Evolutionary conservation across 148 eudicot genomes (phyloP), one percentile per base, ranked within the genome.

Genomic region (Fagopyrum esculentum): DNA sequence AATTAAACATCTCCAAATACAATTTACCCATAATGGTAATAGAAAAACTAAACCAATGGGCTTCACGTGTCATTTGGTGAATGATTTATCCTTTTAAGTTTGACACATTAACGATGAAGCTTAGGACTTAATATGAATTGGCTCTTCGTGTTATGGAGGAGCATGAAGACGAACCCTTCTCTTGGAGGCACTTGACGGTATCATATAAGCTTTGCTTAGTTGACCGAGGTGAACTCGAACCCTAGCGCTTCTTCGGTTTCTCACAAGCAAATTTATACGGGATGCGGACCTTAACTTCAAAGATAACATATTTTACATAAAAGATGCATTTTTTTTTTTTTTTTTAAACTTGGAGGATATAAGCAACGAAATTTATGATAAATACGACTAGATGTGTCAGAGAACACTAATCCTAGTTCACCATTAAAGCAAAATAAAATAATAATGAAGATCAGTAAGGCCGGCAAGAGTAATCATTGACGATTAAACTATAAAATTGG

Each of bases 231-330:
- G 80, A 93, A 93, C 52, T 93, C 90, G 45, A 93, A 76, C 0
- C 98, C 96, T 80, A 93, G 26, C 26, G 75, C 12, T 93, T 93
- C 87, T 83, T 90, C 0, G 90, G 84, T 84, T 86, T 93, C 72
- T 93, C 84, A 86, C 89, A 89, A 30, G 98, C 81, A 80, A 93
- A 86, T 69, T 89, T 87, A 83, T 88, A 90, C 0, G 96, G 89
- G 52, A 87, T 83, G 54, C 98, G 10, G 88, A 93, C 91, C 98
- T 93, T 22, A 77, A 80, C 80, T 71, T 30, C 35, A 64, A 40
- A 64, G 13, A 30, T 12, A 45, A 35, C 2, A 30, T 22, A 22
- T 22, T 35, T 35, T 35, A 35, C 40, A 35, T 35, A 2, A 1
- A 35, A 35, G 40, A 1, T 35, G 40, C 3, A 35, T 35, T 35